Evolutionary conservation across 1,284 basidiomycete species (phyloP).

Genomic region (Marasmius fiardii): DNA sequence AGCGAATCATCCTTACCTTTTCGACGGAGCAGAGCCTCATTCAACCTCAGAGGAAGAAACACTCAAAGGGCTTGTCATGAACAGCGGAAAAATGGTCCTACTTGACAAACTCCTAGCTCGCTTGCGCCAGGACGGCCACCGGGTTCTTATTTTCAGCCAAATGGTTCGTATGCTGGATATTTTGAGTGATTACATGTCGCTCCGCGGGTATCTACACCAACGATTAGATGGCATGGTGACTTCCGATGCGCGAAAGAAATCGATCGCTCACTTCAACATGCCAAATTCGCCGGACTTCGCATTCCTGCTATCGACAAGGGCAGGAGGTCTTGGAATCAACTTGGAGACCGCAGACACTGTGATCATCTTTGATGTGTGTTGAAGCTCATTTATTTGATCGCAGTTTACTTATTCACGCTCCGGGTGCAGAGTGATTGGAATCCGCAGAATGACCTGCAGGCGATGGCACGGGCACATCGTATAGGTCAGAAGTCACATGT

Average conservation of each 20-base stretch:
- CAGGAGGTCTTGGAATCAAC: slow-evolving; percentile 98
- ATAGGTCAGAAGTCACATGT: slow-evolving; percentile 98
- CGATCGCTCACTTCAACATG: slow-evolving; percentile 97
- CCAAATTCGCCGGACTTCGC: slow-evolving; percentile 95
- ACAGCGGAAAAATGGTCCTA: slow-evolving; percentile 96
- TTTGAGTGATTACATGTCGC: slow-evolving; percentile 92
- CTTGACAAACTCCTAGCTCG: slow-evolving; percentile 92
- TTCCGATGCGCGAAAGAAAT: slow-evolving; percentile 88
- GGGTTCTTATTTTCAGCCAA: slow-evolving; percentile 98
- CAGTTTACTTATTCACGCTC: background rate
- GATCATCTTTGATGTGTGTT: slow-evolving; percentile 94
- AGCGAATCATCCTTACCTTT: slow-evolving; percentile 97
- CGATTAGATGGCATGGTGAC: slow-evolving; percentile 95
- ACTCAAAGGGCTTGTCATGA: slow-evolving; percentile 95
- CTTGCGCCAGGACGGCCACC: slow-evolving; percentile 89
- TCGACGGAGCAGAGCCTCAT: slow-evolving; percentile 90
- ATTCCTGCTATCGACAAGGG: slow-evolving; percentile 95
- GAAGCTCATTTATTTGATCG: background rate
- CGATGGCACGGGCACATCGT: slow-evolving; percentile 97
- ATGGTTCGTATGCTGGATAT: slow-evolving; percentile 99
- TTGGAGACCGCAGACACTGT: slow-evolving; percentile 98
- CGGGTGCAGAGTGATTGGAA: slow-evolving; percentile 82
- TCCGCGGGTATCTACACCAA: slow-evolving; percentile 93
- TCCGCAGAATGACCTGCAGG: slow-evolving; percentile 97
- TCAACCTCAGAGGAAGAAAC: slow-evolving; percentile 81